Base-by-base conservation (phyloP, 2,329 filamentous ascomycete genomes). In the Fusarium coicis region DNA sequence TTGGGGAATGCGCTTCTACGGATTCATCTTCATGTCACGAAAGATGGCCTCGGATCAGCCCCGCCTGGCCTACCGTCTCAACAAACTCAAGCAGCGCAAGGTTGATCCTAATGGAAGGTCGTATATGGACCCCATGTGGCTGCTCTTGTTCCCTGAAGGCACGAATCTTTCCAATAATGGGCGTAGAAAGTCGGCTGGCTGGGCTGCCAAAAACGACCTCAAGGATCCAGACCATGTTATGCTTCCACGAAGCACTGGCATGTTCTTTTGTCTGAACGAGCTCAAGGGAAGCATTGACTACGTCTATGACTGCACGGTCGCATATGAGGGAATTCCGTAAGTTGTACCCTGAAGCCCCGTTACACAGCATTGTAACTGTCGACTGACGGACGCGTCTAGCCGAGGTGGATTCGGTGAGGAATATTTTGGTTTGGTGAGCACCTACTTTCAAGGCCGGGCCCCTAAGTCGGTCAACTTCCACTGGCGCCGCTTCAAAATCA, bases 381-480 rank as follows among this genome's bases (percentile, higher is more conserved):
- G 44, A 58, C 70, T 77, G 56, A 79, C 63, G 26, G 34, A 50
- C 46, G 30, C 57, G 40, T 43, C 54, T 77, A 94, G 92, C 30
- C 92, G 92, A 66, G 93, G 92, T 43, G 88, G 93, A 76, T 98
- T 92, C 75, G 95, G 96, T n/a, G 95, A 98, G 80, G 91, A 97
- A 54, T 93, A 93, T 77, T 98, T 97, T 82, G 95, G 93, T 0
- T 86, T 99, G 8, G 89, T 90, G 6, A 95, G 95, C 54, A 97
- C 94, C 8, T 97, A 96, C 80, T 92, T 98, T 71, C 90, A 96
- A 81, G 95, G 96, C 18, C 90, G 93, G 2, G 92, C 95, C 2
- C 96, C 96, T 4, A 97, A 95, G 80, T 97, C 95, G 4, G 95
- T 98, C 78, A 98, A 98, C 82, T 95, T 98, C 86, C 93, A 97